Percentiles rank a stretch among this genome's conserved stretches.
Conservation (phyloP, 2,329 filamentous ascomycete species). For the Coleophoma eucalyptorum region DNA sequence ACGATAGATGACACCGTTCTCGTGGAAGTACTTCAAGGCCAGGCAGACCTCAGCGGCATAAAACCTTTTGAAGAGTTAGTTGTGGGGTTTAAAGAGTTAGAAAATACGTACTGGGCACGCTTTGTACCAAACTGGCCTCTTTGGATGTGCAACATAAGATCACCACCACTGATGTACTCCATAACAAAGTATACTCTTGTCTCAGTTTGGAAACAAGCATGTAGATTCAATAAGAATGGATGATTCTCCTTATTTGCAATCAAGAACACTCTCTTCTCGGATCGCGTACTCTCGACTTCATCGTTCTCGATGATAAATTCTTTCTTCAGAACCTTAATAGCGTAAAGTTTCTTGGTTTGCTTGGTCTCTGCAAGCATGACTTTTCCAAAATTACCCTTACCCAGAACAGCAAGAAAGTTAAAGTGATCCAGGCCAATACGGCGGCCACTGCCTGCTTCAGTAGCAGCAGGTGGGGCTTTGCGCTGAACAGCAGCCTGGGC, state of each 20-base stretch:
- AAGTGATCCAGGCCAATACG: constrained; percentile 97
- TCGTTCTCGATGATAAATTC: constrained; percentile 99
- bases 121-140: constrained; percentile 94
- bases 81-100: neutral
- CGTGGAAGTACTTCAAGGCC: constrained; percentile 98
- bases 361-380: constrained; percentile 99
- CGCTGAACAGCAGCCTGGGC: constrained; percentile 22
- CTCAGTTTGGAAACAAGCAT: constrained; percentile 98
- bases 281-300: constrained; percentile 95
- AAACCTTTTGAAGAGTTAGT: constrained; percentile 55
- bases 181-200: constrained; percentile 99
- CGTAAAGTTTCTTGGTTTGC: constrained; percentile 84
- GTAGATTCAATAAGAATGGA: constrained; percentile 90
- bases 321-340: constrained; percentile 99
- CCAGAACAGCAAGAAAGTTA: constrained; percentile 96
- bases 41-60: constrained; percentile 97
- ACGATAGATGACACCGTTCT: constrained; percentile 97
- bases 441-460: constrained; percentile 66
- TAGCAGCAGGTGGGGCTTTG: constrained; percentile 20
- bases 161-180: constrained; percentile 98
- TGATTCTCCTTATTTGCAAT: constrained; percentile 96
- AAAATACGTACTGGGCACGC: constrained; percentile 75
- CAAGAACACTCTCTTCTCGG: constrained; percentile 95
- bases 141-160: constrained; percentile 98
- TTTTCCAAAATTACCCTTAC: constrained; percentile 99